These are phyloP conservation scores for Knufia petricola DNA, from an alignment of 2,329 filamentous ascomycete genomes.

Conservation along the genomic window DNA sequence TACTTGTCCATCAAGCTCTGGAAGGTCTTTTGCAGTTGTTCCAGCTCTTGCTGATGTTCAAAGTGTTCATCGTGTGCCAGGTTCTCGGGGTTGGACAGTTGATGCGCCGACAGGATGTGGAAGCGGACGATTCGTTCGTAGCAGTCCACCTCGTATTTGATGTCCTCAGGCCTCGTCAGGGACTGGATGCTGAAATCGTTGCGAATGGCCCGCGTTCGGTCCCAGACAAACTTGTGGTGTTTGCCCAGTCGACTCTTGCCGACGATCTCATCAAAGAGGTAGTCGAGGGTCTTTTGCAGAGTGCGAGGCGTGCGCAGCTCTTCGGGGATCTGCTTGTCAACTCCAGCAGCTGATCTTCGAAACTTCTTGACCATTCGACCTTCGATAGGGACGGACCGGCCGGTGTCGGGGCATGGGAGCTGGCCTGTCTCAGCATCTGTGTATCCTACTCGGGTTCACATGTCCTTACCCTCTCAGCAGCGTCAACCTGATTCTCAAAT, in stretches of 20 bases:
- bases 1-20: constrained; percentile 53
- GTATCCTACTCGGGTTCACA: not conserved
- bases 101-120: constrained; percentile 52
- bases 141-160: constrained; percentile 49
- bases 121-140: constrained; percentile 55
- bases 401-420: constrained; percentile 16
- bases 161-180: constrained; percentile 46
- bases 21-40: constrained; percentile 55
- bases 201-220: constrained; percentile 53
- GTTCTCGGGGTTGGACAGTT: constrained; percentile 44
- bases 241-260: constrained; percentile 41
- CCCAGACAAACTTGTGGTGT: constrained; percentile 58
- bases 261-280: constrained; percentile 42
- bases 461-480: constrained; percentile 45
- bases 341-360: constrained; percentile 52
- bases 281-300: constrained; percentile 39
- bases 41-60: constrained; percentile 50
- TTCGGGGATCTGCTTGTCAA: constrained; percentile 53
- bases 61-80: constrained; percentile 43
- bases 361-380: constrained; percentile 55
- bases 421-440: not conserved
- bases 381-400: constrained; percentile 35
- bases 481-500: constrained; percentile 52
- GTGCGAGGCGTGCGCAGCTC: constrained; percentile 51
- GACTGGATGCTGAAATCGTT: constrained; percentile 58